Evolutionary conservation across 345 rosid species (phyloP).

Genomic region (Murraya koenigii): DNA sequence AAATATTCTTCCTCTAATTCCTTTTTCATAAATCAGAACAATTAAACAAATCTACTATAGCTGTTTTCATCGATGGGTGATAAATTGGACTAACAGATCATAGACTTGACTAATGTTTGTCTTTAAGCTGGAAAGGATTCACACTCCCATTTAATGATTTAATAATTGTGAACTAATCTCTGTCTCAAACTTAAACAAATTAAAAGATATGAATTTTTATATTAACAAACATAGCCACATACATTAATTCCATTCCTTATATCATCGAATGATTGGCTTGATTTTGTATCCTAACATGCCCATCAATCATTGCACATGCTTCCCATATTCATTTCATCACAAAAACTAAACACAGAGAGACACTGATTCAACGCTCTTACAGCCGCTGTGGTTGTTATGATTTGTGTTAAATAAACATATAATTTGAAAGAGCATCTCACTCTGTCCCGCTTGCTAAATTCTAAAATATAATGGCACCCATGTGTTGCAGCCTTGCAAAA

Average conservation of each 20-base stretch:
- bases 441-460: constrained; percentile 1
- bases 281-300: constrained; percentile 28
- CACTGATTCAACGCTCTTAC: background rate
- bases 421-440: background rate
- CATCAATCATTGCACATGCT: constrained; percentile 53
- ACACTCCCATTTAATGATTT: too few species aligned
- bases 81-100: constrained; percentile 18
- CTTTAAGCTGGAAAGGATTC: constrained; percentile 1
- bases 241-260: constrained; percentile 4
- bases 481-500: constrained; percentile 14
- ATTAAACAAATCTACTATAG: background rate
- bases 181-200: too few species aligned
- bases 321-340: constrained; percentile 8
- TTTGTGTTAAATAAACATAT: constrained; percentile 5
- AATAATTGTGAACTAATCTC: too few species aligned
- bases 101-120: background rate
- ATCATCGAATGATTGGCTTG: constrained; percentile 33
- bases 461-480: constrained; percentile 18
- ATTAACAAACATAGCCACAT: constrained; percentile 6
- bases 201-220: background rate
- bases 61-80: constrained; percentile 1
- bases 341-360: background rate
- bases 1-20: background rate
- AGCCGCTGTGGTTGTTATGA: constrained; percentile 1
- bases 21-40: background rate